A percentile compares a stretch with the other conserved stretches of the same genome.
Evolutionary conservation across 208 protist species (phyloP).

Genomic region (Acanthamoeba castellanii): DNA sequence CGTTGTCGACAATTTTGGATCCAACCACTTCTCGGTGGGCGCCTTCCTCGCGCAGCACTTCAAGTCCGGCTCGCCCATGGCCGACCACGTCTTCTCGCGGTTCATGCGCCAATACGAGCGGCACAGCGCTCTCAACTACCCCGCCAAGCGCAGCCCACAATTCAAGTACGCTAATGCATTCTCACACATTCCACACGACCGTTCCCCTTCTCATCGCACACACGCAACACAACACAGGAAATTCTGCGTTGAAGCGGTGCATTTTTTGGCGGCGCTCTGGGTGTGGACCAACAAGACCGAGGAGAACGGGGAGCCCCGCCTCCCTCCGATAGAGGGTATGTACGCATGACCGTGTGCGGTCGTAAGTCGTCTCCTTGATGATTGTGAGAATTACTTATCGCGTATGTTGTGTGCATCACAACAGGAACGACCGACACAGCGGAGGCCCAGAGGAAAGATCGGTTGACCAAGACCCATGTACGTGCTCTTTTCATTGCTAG

Average conservation of each 20-base stretch:
- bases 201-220: background rate
- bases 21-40: constrained; percentile 27
- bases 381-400: background rate
- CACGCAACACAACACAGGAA: background rate
- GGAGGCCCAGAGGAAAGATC: background rate
- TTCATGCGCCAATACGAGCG: constrained; percentile 17
- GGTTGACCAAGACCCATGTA: constrained; percentile 21
- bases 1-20: constrained; percentile 25
- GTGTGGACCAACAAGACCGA: constrained; percentile 18
- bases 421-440: background rate
- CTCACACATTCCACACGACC: background rate
- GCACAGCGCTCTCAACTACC: background rate
- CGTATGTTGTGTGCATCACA: background rate
- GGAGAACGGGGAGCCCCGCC: background rate
- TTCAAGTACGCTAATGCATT: background rate
- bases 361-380: background rate
- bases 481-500: background rate
- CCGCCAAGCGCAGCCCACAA: constrained; percentile 2
- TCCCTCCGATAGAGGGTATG: background rate
- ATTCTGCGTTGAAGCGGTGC: constrained; percentile 1
- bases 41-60: constrained; percentile 47
- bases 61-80: constrained; percentile 49
- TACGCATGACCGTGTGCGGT: background rate
- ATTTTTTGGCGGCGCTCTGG: constrained; percentile 35
- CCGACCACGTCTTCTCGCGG: constrained; percentile 7